Evolutionary conservation across 179 eudicot genomes (phyloP).

Genomic region (Silene vulgaris): DNA sequence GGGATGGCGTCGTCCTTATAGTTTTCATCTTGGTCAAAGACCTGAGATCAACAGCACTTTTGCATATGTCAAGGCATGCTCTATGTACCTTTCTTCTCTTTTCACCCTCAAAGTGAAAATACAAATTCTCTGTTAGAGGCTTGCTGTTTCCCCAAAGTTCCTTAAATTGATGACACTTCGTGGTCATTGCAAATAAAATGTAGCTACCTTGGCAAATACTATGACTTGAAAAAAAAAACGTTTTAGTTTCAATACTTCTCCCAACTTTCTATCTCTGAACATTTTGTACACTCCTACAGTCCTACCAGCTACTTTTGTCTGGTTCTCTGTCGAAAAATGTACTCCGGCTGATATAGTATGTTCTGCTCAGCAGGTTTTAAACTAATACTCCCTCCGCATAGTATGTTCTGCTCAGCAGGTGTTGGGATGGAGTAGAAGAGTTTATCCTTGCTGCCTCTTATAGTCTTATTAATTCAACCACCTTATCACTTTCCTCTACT

Average conservation of each 20-base stretch:
- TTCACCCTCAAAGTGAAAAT: background rate
- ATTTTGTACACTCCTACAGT: background rate
- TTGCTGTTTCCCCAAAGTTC: background rate
- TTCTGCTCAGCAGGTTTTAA: background rate
- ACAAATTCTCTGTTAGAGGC: background rate
- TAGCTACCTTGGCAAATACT: background rate
- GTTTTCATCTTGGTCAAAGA: conserved; percentile 66
- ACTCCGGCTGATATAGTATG: background rate
- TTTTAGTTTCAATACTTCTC: background rate
- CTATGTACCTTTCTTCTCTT: conserved; percentile 5
- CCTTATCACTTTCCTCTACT: conserved; percentile 10
- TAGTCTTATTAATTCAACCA: background rate
- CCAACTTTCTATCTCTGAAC: background rate
- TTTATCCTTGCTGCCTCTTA: conserved; percentile 12
- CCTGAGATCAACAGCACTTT: conserved; percentile 74
- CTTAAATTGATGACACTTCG: background rate
- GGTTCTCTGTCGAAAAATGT: background rate
- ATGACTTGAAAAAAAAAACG: background rate
- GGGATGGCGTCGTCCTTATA: conserved; percentile 98
- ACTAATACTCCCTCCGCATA: background rate
- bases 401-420: background rate
- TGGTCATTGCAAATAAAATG: background rate
- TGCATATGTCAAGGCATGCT: conserved; percentile 80
- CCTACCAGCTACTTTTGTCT: background rate
- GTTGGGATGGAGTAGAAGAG: background rate